Percentiles rank a stretch among this genome's conserved stretches.
These are phyloP conservation scores for Aphanocladium album DNA, from an alignment of 2,329 filamentous ascomycete species.

Conservation along the genomic window DNA sequence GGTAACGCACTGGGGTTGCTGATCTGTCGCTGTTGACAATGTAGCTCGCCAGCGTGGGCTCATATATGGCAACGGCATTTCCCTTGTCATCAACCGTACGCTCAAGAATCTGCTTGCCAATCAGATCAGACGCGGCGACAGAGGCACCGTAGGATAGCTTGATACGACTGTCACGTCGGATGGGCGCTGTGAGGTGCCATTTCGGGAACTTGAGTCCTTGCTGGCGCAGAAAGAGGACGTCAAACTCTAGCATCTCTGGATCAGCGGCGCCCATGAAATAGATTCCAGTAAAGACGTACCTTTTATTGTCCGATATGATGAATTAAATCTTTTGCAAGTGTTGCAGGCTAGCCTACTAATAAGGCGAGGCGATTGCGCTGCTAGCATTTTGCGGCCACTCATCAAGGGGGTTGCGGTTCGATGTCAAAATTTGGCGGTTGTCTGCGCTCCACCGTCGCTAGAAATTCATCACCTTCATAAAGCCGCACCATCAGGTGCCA, in stretches of 20 bases:
- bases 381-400: not conserved
- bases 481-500: no score
- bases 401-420: not conserved
- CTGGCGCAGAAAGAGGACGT: conserved; percentile 37
- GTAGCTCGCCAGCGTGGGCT: conserved; percentile 69
- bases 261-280: conserved; percentile 1
- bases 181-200: conserved; percentile 34
- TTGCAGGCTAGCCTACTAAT: not conserved
- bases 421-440: not conserved
- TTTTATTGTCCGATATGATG: conserved; percentile 14
- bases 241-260: conserved; percentile 29
- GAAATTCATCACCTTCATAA: no score
- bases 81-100: conserved; percentile 49
- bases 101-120: conserved; percentile 58
- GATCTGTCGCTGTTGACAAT: conserved; percentile 60
- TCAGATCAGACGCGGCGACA: conserved; percentile 51
- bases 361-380: not conserved
- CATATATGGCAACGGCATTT: conserved; percentile 50
- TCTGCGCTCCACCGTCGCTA: not conserved
- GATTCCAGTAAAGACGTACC: conserved; percentile 15
- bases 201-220: conserved; percentile 30
- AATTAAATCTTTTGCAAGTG: not conserved
- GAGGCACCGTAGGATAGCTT: conserved; percentile 40
- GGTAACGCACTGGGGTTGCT: conserved; percentile 57
- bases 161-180: conserved; percentile 27